A percentile compares a stretch with the other conserved stretches of the same genome.
Evolutionary conservation across 805 yeast genomes (phyloP).

Genomic region (Maudiozyma turicensis): DNA sequence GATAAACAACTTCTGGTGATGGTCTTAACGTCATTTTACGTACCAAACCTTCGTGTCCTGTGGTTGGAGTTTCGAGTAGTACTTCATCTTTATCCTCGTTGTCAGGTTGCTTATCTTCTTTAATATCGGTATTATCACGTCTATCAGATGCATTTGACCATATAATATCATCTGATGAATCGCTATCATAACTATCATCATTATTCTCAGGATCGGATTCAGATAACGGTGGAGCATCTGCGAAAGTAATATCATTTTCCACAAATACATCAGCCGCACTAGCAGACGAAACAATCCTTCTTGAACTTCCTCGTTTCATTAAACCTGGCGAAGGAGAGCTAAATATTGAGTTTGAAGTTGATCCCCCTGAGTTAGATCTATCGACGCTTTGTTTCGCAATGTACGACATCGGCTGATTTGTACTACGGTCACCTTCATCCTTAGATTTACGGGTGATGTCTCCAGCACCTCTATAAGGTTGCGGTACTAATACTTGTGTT

Average conservation of each 20-base stretch:
- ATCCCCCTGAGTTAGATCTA: slow-evolving; percentile 14
- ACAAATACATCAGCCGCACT: slow-evolving; percentile 45
- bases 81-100: not conserved
- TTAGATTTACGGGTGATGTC: slow-evolving; percentile 8
- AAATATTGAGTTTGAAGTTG: slow-evolving; percentile 10
- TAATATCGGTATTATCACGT: not conserved
- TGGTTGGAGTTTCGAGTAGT: not conserved
- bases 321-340: slow-evolving; percentile 19
- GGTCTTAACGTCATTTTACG: slow-evolving; percentile 74
- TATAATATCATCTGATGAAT: slow-evolving; percentile 22
- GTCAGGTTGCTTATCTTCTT: not conserved
- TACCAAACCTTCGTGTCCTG: slow-evolving; percentile 4
- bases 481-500: slow-evolving; percentile 34
- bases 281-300: slow-evolving; percentile 28
- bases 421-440: slow-evolving; percentile 5
- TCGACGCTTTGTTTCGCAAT: slow-evolving; percentile 11
- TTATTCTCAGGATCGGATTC: slow-evolving; percentile 36
- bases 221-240: slow-evolving; percentile 55
- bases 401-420: slow-evolving; percentile 8
- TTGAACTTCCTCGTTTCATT: slow-evolving; percentile 22
- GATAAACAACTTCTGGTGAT: slow-evolving; percentile 86
- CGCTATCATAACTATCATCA: slow-evolving; percentile 9
- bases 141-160: slow-evolving; percentile 8
- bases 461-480: slow-evolving; percentile 31
- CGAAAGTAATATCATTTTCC: slow-evolving; percentile 67